A percentile compares a stretch with the other conserved stretches of the same genome.
These are phyloP conservation scores for Starmerella tilneyi DNA, from an alignment of 805 yeast genomes.

Conservation along the genomic window DNA sequence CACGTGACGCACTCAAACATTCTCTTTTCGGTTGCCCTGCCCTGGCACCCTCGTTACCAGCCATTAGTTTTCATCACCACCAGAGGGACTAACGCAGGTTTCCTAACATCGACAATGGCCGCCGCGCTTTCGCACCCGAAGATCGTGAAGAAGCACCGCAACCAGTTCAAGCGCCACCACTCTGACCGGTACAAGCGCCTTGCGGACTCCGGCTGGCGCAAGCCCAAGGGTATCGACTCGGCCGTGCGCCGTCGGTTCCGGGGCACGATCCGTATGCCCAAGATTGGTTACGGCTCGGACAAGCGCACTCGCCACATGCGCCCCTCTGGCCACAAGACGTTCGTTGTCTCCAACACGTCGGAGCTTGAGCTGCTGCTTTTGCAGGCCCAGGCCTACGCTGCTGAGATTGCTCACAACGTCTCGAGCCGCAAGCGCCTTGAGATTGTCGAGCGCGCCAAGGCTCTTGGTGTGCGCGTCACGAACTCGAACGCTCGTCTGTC, in stretches of 20 bases:
- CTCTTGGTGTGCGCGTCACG: conserved; percentile 97
- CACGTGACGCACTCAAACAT: conserved; percentile 21
- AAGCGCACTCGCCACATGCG: conserved; percentile 91
- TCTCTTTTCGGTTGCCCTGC: conserved; percentile 7
- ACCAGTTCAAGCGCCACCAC: conserved; percentile 99
- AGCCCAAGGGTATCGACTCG: conserved; percentile 99
- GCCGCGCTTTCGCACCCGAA: conserved; percentile 96
- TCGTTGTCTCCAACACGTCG: conserved; percentile 81
- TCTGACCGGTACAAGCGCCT: conserved; percentile 99
- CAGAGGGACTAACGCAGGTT: conserved; percentile 6
- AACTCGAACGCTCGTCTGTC: conserved; percentile 98
- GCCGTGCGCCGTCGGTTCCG: conserved; percentile 98
- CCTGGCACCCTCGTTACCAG: conserved; percentile 5
- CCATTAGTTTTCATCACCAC: conserved; percentile 6
- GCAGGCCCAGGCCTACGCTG: conserved; percentile 98
- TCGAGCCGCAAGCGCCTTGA: conserved; percentile 97
- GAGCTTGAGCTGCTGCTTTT: conserved; percentile 91
- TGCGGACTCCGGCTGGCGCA: conserved; percentile 92
- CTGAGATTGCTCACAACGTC: conserved; percentile 98
- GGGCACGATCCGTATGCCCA: conserved; percentile 98
- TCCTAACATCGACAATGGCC: conserved; percentile 53
- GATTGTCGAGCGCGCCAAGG: conserved; percentile 93
- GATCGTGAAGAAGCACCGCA: conserved; percentile 98
- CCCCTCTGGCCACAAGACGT: conserved; percentile 97
- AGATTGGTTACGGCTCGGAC: conserved; percentile 99